A percentile compares a stretch with the other conserved stretches of the same genome.
These are phyloP conservation scores for Serpula lacrymans DNA, from an alignment of 768 basidiomycete genomes.

Conservation along the genomic window DNA sequence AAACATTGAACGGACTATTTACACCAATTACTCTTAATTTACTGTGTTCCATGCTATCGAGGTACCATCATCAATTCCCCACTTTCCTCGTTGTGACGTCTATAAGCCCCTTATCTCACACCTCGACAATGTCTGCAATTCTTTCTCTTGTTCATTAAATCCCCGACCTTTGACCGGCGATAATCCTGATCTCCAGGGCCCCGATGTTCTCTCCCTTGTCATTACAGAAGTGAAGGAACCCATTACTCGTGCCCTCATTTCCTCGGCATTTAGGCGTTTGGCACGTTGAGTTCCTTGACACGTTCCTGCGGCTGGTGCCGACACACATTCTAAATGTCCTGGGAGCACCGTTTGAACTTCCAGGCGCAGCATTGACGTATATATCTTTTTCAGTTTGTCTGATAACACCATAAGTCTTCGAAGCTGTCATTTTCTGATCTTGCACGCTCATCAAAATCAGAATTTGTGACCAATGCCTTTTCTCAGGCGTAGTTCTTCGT, in stretches of 20 bases:
- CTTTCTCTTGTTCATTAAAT: background rate
- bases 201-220: too few species aligned
- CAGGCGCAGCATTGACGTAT: too few species aligned
- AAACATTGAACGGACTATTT: slow-evolving; percentile 21
- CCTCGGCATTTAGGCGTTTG: slow-evolving; percentile 3
- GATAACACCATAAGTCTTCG: too few species aligned
- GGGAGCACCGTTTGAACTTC: too few species aligned
- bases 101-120: too few species aligned
- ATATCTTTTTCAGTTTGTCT: too few species aligned
- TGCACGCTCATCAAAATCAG: too few species aligned
- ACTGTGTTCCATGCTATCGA: slow-evolving; percentile 7
- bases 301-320: slow-evolving; percentile 4
- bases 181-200: background rate
- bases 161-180: slow-evolving; percentile 1
- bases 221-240: too few species aligned
- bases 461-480: too few species aligned
- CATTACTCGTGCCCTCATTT: background rate
- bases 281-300: slow-evolving; percentile 1
- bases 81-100: background rate
- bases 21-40: slow-evolving; percentile 2
- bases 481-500: slow-evolving; percentile 8
- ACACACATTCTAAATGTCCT: too few species aligned
- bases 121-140: too few species aligned
- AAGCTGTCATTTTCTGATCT: too few species aligned
- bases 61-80: slow-evolving; percentile 8